Conservation (phyloP, 2,329 filamentous ascomycete species). For the Trichocomaceae sp. region DNA sequence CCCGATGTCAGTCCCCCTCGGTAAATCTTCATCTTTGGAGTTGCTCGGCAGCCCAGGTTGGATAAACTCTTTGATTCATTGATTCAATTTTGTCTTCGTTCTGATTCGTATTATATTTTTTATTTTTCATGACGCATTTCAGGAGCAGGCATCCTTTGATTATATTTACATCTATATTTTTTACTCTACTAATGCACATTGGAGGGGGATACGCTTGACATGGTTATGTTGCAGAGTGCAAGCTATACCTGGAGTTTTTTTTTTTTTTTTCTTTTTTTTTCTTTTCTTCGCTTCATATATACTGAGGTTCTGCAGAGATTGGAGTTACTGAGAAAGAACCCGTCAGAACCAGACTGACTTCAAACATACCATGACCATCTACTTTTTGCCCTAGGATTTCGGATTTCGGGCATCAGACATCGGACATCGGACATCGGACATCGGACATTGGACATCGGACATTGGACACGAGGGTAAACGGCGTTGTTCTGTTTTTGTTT, state of each 20-base stretch:
- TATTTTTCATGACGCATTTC: slow-evolving; percentile 8
- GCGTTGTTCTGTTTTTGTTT: neutral
- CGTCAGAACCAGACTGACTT: slow-evolving; percentile 8
- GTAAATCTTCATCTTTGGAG: slow-evolving; percentile 20
- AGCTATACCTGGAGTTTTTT: slow-evolving; percentile 3
- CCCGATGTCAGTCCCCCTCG: slow-evolving; percentile 27
- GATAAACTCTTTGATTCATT: neutral
- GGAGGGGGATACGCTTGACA: slow-evolving; percentile 5
- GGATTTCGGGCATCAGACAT: neutral
- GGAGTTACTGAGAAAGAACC: neutral
- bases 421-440: neutral
- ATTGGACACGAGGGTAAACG: no score
- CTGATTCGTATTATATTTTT: slow-evolving; percentile 1
- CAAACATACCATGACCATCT: slow-evolving; percentile 1
- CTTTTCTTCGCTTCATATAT: slow-evolving; percentile 13
- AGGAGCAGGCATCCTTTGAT: slow-evolving; percentile 12
- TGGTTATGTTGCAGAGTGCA: slow-evolving; percentile 3
- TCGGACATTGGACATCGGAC: neutral
- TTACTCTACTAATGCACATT: neutral
- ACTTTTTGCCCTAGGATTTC: neutral
- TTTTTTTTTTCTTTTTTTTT: slow-evolving; percentile 12
- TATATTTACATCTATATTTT: neutral
- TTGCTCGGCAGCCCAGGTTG: neutral
- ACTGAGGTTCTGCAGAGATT: neutral
- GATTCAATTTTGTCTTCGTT: slow-evolving; percentile 6